Evolutionary conservation across 495 filamentous ascomycete species (phyloP).

Genomic region (Cudoniella acicularis): DNA sequence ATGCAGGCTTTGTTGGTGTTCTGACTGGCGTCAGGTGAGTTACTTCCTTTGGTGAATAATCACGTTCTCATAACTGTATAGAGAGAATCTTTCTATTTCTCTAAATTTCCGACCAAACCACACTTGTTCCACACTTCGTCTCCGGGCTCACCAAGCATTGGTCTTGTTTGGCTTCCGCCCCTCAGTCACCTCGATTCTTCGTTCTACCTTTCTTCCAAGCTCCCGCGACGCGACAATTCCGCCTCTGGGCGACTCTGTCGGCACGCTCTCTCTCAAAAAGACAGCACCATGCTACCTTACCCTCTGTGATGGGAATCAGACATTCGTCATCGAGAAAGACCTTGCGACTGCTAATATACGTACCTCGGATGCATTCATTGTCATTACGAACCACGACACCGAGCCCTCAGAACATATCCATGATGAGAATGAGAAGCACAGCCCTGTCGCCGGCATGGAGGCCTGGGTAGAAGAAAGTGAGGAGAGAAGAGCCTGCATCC

Average conservation of each 20-base stretch:
- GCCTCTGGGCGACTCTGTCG: constrained; percentile 28
- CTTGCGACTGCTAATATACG: constrained; percentile 37
- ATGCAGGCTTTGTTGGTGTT: constrained; percentile 60
- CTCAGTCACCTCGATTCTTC: constrained; percentile 52
- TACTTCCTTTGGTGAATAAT: neutral
- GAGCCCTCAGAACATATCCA: constrained; percentile 7
- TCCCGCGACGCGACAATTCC: constrained; percentile 2
- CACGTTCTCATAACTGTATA: constrained; percentile 15
- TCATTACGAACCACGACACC: constrained; percentile 54
- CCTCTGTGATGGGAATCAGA: constrained; percentile 44
- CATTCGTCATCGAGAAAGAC: constrained; percentile 57
- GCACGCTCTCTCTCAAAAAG: constrained; percentile 30
- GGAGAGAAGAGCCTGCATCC: constrained; percentile 34
- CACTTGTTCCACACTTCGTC: constrained; percentile 30
- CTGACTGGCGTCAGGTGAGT: constrained; percentile 54
- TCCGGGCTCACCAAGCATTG: constrained; percentile 42
- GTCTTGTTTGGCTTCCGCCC: constrained; percentile 55
- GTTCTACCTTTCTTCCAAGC: constrained; percentile 37
- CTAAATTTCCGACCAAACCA: constrained; percentile 64
- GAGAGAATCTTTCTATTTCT: constrained; percentile 49
- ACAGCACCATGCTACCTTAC: constrained; percentile 58
- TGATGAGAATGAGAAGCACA: constrained; percentile 12
- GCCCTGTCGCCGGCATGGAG: constrained; percentile 25
- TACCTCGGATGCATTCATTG: constrained; percentile 45
- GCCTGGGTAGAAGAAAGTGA: constrained; percentile 35